These are phyloP conservation scores for Dipteronia dyeriana DNA, from an alignment of 345 rosid species.

Conservation along the genomic window DNA sequence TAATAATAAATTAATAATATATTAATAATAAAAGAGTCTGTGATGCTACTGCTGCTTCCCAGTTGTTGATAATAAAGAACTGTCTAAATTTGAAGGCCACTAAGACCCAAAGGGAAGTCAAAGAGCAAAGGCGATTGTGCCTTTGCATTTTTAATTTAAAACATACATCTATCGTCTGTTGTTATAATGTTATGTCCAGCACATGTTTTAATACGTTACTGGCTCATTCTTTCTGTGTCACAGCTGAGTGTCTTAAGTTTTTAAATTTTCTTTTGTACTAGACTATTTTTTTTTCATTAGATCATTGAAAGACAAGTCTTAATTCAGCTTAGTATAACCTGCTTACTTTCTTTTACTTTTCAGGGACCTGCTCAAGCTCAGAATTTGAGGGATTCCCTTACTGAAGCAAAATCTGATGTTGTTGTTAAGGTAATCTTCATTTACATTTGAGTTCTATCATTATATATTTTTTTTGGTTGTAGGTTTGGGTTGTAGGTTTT, in stretches of 20 bases:
- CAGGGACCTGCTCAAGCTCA: slow-evolving; percentile 99
- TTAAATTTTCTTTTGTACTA: neutral
- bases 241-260: too few relatives aligned
- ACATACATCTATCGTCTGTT: neutral
- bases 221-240: neutral
- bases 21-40: too few relatives aligned
- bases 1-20: too few relatives aligned
- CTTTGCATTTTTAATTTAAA: too few relatives aligned
- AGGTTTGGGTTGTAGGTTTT: neutral
- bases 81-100: too few relatives aligned
- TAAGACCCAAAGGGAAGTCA: too few relatives aligned
- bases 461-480: neutral
- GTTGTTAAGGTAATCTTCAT: slow-evolving; percentile 63
- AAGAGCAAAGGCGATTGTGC: too few relatives aligned
- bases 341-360: neutral
- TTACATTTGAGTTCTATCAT: neutral
- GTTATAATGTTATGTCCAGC: too few relatives aligned
- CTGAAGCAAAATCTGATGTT: slow-evolving; percentile 77
- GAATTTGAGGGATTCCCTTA: slow-evolving; percentile 87
- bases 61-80: too few relatives aligned
- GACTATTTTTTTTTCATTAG: neutral
- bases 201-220: neutral
- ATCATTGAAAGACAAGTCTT: neutral
- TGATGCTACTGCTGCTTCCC: too few relatives aligned
- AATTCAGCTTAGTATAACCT: neutral